Conservation (phyloP, 129 eudicot species). For the Centrapalus pauciflorus region DNA sequence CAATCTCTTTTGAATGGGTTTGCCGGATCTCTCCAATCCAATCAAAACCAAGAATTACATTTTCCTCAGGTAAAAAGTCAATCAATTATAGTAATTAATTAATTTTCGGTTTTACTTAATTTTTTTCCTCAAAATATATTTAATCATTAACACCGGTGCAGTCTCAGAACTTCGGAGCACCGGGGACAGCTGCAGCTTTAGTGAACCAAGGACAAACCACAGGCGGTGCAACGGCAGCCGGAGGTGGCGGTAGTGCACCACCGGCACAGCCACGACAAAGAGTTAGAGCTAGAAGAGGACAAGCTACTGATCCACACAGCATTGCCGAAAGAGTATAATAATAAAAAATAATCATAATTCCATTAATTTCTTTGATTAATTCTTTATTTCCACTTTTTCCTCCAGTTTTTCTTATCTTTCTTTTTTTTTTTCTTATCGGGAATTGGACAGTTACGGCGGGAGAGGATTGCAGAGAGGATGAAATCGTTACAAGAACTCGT, state of each 20-base stretch:
- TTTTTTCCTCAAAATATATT: not conserved
- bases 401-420: not conserved
- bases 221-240: constrained; percentile 24
- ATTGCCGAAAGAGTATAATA: constrained; percentile 66
- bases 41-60: constrained; percentile 49
- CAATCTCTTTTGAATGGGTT: constrained; percentile 59
- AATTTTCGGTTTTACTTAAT: too few species aligned
- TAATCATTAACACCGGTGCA: constrained; percentile 13
- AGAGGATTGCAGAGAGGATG: constrained; percentile 88
- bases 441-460: constrained; percentile 63
- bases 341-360: not conserved
- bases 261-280: constrained; percentile 73
- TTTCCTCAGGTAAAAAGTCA: constrained; percentile 43
- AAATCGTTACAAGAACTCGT: constrained; percentile 74
- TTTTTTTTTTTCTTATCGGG: constrained; percentile 2
- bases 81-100: too few species aligned
- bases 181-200: constrained; percentile 9
- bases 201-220: constrained; percentile 23
- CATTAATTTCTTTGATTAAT: not conserved
- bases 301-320: constrained; percentile 91
- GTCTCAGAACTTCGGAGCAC: constrained; percentile 45
- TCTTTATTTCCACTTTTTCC: not conserved
- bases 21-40: constrained; percentile 44
- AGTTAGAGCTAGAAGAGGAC: constrained; percentile 83
- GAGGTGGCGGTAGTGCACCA: constrained; percentile 37